phyloP scores from a whole-genome alignment of 2,329 filamentous ascomycete genomes.

The Beauveria australis region DNA sequence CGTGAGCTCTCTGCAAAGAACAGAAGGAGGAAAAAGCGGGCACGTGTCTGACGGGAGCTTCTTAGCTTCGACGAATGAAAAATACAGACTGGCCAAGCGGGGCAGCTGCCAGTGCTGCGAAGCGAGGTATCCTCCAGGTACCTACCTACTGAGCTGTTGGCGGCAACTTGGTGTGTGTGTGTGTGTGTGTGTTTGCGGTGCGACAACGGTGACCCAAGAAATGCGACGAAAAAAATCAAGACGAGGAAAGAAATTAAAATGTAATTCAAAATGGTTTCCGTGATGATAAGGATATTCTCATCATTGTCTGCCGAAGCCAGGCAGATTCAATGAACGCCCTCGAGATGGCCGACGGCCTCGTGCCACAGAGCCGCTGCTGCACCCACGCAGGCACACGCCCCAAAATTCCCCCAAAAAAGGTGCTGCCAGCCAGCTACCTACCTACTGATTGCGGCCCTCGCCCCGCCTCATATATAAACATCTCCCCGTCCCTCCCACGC shows the following conservation, averaged over 20 bases:
- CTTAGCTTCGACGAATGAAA: background rate
- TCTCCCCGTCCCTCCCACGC: slow-evolving; percentile 40
- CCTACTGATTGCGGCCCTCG: slow-evolving; percentile 49
- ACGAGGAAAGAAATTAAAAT: background rate
- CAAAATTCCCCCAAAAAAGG: background rate
- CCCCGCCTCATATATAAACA: slow-evolving; percentile 56
- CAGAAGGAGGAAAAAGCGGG: background rate
- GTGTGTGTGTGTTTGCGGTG: background rate
- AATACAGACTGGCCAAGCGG: background rate
- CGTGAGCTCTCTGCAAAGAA: background rate
- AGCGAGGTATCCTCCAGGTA: background rate
- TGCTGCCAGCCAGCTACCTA: background rate
- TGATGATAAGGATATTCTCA: background rate
- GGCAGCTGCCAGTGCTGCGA: background rate
- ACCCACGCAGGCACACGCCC: background rate
- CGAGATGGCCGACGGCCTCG: background rate
- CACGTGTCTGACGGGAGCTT: background rate
- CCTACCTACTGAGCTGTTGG: background rate
- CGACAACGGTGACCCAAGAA: background rate
- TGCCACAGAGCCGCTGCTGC: background rate
- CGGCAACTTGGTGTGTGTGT: background rate
- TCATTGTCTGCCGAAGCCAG: background rate
- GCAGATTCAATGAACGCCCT: background rate
- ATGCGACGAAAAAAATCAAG: background rate
- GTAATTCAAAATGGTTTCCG: background rate